phyloP scores from a whole-genome alignment of 2,329 filamentous ascomycete genomes.

The Exophiala phaeomuriformis region DNA sequence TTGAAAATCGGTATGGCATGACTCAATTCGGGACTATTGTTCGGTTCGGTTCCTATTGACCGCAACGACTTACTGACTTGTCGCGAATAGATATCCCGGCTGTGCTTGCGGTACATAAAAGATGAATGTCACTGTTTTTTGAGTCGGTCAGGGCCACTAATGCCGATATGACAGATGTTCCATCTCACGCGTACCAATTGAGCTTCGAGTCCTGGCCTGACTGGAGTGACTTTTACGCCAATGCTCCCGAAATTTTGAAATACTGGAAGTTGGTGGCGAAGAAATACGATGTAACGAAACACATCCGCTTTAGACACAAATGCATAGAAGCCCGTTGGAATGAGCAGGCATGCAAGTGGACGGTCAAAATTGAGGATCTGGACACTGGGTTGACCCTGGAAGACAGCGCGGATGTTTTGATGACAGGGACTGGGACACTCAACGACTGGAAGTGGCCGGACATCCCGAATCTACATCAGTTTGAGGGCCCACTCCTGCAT shows the following conservation, averaged over 20 bases:
- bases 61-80: background rate
- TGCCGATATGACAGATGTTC: constrained; percentile 13
- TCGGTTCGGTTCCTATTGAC: background rate
- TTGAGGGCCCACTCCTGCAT: constrained; percentile 30
- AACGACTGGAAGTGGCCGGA: constrained; percentile 45
- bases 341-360: constrained; percentile 26
- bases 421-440: constrained; percentile 53
- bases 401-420: constrained; percentile 45
- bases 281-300: constrained; percentile 27
- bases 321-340: constrained; percentile 26
- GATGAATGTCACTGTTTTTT: background rate
- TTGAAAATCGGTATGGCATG: constrained; percentile 27
- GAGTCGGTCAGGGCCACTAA: background rate
- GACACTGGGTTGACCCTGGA: constrained; percentile 22
- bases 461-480: constrained; percentile 28
- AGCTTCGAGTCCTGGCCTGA: constrained; percentile 15
- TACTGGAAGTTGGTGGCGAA: constrained; percentile 23
- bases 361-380: constrained; percentile 17
- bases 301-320: constrained; percentile 28
- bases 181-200: constrained; percentile 22
- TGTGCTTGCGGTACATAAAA: constrained; percentile 18
- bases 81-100: constrained; percentile 14
- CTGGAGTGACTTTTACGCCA: constrained; percentile 27
- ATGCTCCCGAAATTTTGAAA: constrained; percentile 23
- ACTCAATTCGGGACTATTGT: background rate